Base-by-base conservation (phyloP, 768 basidiomycete genomes). In the Suillus occidentalis region DNA sequence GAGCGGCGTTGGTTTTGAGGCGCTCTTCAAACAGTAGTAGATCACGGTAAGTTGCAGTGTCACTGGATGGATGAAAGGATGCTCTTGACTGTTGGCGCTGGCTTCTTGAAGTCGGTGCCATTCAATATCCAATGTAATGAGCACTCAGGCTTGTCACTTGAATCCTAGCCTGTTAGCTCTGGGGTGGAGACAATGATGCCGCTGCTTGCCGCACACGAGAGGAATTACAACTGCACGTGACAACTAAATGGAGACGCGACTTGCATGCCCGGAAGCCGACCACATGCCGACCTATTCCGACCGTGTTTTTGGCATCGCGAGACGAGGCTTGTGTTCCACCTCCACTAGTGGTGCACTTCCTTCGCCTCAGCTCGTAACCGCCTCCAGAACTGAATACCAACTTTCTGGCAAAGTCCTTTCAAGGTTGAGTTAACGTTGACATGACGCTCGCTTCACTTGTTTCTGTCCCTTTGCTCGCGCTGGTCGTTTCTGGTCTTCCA, bases 1-100 rank as follows among this genome's bases (percentile, higher is more conserved):
- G 85, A n/a, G 89, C 85, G 6, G 94, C 94, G 72, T 91, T 98
- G 22, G 91, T 90, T 80, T 97, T 97, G 65, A 99, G 86, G n/a
- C 97, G 85, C 74, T 98, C 96, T 78, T 99, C 97, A 66, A 99
- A 98, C 53, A 94, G 80, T 28, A 98, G 84, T 16, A 99, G 80
- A 74, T 99, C 97, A 53, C 91, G 82, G 76, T 91, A 94, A 2
- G 95, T 95, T 14, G 89, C 83, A 60, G 82, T 82, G 75, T 96
- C 95, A 71, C 87, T 87, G 43, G 89, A 79, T 0, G 94, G 92
- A 67, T 82, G 73, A 72, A 82, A 88, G 1, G 83, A 77, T 42
- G 73, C 70, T 47, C 72, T 75, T 55, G 69, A 65, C 4, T 73
- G 71, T 49, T 73, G 75, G 39, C 73, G 68, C 20, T 73, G 70